Base-by-base conservation (phyloP, 768 basidiomycete species). In the Epithele typhae region DNA sequence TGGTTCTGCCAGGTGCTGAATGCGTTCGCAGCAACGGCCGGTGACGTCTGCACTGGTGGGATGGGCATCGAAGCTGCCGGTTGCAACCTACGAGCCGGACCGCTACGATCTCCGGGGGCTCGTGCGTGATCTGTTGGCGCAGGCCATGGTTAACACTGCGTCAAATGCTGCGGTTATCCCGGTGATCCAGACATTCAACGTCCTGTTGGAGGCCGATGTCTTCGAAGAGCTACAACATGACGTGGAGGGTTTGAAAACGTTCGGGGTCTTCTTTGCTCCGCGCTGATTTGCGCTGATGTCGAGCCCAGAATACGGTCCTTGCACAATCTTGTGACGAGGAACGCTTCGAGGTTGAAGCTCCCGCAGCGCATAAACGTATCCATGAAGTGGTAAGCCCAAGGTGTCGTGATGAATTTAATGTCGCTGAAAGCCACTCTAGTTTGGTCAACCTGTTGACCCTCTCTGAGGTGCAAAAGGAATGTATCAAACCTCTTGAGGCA, bases 141-240 rank as follows among this genome's bases (percentile, higher is more conserved):
- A 79, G 47, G 80, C 75, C 0, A 73, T 75, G 48, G 56, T 68
- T 25, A 79, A 84, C 51, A 55, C 80, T 30, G 64, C 70, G 11
- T 74, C 77, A 8, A 97, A 96, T 59, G 68, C 74, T 9, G 68
- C 89, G 23, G 82, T 95, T 33, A 72, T 96, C n/a, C 93, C 95
- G 0, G 75, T 86, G 10, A 64, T 96, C 49, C 82, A 88, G 57
- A 83, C 84, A 2, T 77, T 91, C 45, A 81, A 82, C 51, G 64
- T 84, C 22, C 65, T 97, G 23, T 70, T 92, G 6, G 85, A 90
- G 57, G 80, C 75, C 30, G 84, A 84, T 45, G 74, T 70, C 2
- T 66, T 93, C 45, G 66, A 68, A 25, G 61, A 65, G 33, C 66
- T 90, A 27, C 60, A 68, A 17, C 69, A 74, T 32, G 68, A 70